Evolutionary conservation across 2,329 filamentous ascomycete genomes (phyloP), one percentile per base, ranked within the genome.

Genomic region (Orbilia ellipsospora): DNA sequence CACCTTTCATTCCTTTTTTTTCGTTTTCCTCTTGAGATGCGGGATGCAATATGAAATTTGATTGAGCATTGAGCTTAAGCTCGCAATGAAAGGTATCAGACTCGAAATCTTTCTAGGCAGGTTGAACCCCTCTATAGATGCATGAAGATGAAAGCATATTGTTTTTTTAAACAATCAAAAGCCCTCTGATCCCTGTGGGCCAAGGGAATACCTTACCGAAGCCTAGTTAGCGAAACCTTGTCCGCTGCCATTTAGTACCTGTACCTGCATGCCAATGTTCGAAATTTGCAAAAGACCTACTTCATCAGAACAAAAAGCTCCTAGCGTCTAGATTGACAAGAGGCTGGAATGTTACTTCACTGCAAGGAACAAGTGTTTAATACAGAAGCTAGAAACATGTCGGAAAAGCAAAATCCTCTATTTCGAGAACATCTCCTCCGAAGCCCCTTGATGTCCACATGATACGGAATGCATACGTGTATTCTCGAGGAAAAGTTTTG

Each of bases 351-450:
- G 61, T 50, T 45, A 50, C 26, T 56, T 36, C 31, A 31, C 69
- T 73, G 69, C 62, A 73, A 73, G 69, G 69, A 44, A 73, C 69
- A 15, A 23, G 16, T 36, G 23, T 63, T 50, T 45, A 63, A 51
- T 63, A 57, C 66, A 63, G 57, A 57, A 62, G 57, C 45, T 61
- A 50, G 56, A 42, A 73, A 48, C n/a, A 26, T 0, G 26, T 42
- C 42, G 40, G 16, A 40, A 48, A 57, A 40, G 23, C 4, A 42
- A 40, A 63, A 48, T 56, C 45, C 40, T 20, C 45, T 55, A 26
- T 20, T 28, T 18, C 15, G 36, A 6, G 54, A 56, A 40, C 15
- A 20, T 28, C 10, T 55, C 28, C 28, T n/a, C 13, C 5, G 13
- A 18, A 48, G 15, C 44, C 16, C 44, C 15, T n/a, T 18, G 16